Percentiles rank a stretch among this genome's conserved stretches.
phyloP scores from a whole-genome alignment of 441 rosid species.

The Populus hybrid region DNA sequence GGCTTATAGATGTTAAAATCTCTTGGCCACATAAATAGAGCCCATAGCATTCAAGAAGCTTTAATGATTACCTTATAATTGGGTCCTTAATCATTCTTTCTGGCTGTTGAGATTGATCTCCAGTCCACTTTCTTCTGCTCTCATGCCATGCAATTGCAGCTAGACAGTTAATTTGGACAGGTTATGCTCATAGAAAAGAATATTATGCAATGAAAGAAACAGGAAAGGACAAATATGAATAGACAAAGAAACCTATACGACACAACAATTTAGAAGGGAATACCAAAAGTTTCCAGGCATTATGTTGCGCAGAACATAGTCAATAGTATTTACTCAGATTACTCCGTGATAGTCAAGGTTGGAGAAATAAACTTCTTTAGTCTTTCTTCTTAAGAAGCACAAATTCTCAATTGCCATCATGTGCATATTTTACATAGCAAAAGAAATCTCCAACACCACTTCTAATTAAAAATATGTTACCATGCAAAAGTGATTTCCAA shows the following conservation, averaged over 20 bases:
- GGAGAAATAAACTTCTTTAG: not conserved
- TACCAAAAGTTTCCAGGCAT: not conserved
- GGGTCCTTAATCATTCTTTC: constrained; percentile 52
- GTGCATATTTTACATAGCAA: not conserved
- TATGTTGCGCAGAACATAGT: not conserved
- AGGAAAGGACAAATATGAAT: not conserved
- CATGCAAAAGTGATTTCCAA: not conserved
- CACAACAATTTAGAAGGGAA: not conserved
- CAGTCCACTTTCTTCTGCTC: constrained; percentile 71
- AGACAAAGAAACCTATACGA: not conserved
- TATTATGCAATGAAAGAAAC: not conserved
- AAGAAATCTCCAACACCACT: not conserved
- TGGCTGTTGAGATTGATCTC: constrained; percentile 51
- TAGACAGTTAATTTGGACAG: constrained; percentile 25
- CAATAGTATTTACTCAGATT: not conserved
- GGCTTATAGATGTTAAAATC: not conserved
- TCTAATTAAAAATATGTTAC: not conserved
- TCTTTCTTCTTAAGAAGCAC: not conserved
- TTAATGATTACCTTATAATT: constrained; percentile 58
- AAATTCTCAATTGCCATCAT: not conserved
- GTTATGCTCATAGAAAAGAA: constrained; percentile 10
- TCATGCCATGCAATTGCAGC: constrained; percentile 78
- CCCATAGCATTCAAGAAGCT: constrained; percentile 2
- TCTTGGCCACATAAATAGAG: not conserved
- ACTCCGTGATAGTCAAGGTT: not conserved